Evolutionary conservation across 495 filamentous ascomycete genomes (phyloP).

Genomic region (Polyplosphaeria fusca): DNA sequence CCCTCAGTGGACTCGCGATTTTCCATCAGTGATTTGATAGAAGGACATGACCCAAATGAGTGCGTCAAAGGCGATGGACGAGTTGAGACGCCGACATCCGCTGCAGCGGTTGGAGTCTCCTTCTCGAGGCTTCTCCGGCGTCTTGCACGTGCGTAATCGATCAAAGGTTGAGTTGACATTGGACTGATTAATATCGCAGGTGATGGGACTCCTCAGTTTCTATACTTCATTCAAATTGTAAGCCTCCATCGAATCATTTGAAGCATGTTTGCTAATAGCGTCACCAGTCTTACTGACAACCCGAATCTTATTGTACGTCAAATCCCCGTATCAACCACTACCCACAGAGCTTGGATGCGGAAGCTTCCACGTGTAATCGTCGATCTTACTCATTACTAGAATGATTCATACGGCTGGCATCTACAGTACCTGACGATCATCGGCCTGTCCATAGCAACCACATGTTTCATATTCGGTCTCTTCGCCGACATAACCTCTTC

Average conservation of each 20-base stretch:
- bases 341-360: too few species aligned
- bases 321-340: background rate
- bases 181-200: conserved; percentile 15
- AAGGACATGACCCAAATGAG: conserved; percentile 7
- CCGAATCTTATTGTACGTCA: background rate
- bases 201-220: conserved; percentile 64
- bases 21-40: background rate
- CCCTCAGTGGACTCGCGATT: background rate
- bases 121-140: conserved; percentile 62
- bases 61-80: conserved; percentile 5
- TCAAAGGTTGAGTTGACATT: conserved; percentile 10
- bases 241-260: too few species aligned
- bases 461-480: conserved; percentile 67
- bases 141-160: conserved; percentile 73
- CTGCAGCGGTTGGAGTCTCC: conserved; percentile 71
- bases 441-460: conserved; percentile 61
- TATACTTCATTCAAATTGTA: conserved; percentile 65
- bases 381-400: conserved; percentile 40
- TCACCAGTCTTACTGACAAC: conserved; percentile 1
- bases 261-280: background rate
- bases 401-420: conserved; percentile 75
- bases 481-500: conserved; percentile 72
- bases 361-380: too few species aligned
- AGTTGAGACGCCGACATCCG: conserved; percentile 51
- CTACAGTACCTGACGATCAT: conserved; percentile 84